A percentile compares a stretch with the other conserved stretches of the same genome.
Conservation (phyloP, 2,329 filamentous ascomycete genomes). For the Xenoacremonium recifei region DNA sequence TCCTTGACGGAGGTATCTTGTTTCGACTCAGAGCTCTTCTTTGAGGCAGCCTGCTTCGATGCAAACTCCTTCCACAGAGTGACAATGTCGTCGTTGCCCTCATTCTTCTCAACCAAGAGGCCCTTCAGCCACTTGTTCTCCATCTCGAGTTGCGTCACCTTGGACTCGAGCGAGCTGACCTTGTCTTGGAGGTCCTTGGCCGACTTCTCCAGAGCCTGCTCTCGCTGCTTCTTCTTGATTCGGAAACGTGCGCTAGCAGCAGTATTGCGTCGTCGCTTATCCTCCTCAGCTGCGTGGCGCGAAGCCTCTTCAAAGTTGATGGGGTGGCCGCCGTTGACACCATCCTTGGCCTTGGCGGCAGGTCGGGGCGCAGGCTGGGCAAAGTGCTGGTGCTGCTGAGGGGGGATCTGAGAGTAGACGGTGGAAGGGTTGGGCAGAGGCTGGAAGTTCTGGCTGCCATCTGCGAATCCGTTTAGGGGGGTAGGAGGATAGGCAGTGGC, state of each 20-base stretch:
- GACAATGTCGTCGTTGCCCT: conserved; percentile 53
- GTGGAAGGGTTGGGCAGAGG: conserved; percentile 50
- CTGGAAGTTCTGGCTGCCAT: conserved; percentile 40
- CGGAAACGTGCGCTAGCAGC: conserved; percentile 86
- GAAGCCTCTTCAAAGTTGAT: conserved; percentile 68
- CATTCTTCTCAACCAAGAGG: conserved; percentile 79
- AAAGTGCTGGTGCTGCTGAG: conserved; percentile 30
- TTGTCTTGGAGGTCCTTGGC: conserved; percentile 84
- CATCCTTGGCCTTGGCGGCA: conserved; percentile 46
- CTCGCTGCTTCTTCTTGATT: conserved; percentile 94
- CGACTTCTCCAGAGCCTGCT: conserved; percentile 78
- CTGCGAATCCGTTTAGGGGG: conserved; percentile 41
- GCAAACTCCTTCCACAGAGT: conserved; percentile 51
- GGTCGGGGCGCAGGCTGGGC: conserved; percentile 28
- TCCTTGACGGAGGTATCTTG: conserved; percentile 23
- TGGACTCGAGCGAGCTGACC: conserved; percentile 68
- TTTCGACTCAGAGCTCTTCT: conserved; percentile 29
- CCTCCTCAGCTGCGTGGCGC: conserved; percentile 77
- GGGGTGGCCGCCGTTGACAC: conserved; percentile 37
- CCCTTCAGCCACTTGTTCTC: conserved; percentile 83
- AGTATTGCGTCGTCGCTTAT: conserved; percentile 86
- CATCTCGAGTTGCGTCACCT: conserved; percentile 74
- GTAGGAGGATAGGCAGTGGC: conserved; percentile 50
- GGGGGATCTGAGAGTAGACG: conserved; percentile 38
- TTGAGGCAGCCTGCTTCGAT: conserved; percentile 33